These are phyloP conservation scores for Coffea eugenioides DNA, from an alignment of 257 asterid species.

Conservation along the genomic window DNA sequence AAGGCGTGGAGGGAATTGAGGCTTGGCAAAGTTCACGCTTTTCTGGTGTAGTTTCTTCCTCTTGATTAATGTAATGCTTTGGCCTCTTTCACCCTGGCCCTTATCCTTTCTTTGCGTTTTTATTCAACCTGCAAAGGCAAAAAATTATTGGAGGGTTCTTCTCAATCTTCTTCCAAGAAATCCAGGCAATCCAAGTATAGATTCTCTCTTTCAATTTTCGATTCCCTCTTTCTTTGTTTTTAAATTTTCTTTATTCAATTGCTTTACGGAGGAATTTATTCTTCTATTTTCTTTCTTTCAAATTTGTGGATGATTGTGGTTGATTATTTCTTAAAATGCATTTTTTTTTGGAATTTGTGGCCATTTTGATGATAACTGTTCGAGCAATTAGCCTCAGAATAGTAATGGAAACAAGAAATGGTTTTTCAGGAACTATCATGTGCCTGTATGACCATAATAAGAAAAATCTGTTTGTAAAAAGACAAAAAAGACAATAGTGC, in stretches of 20 bases:
- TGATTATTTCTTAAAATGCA: neutral
- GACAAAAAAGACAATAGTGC: too few species aligned
- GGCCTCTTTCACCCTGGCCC: neutral
- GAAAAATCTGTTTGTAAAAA: neutral
- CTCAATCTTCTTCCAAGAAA: slow-evolving; percentile 28
- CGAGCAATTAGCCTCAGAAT: neutral
- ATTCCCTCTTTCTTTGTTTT: neutral
- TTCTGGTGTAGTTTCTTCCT: slow-evolving; percentile 52
- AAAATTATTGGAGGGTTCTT: slow-evolving; percentile 15
- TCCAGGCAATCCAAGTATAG: slow-evolving; percentile 41
- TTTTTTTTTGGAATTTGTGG: neutral
- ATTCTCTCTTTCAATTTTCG: neutral
- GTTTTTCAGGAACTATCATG: neutral
- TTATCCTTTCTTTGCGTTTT: neutral
- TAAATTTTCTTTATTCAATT: too few species aligned
- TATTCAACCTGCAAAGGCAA: neutral
- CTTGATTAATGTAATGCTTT: slow-evolving; percentile 24
- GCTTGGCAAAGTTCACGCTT: slow-evolving; percentile 81
- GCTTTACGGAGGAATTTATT: neutral
- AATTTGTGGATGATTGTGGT: too few species aligned
- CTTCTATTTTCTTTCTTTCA: neutral
- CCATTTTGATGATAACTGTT: neutral
- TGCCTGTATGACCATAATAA: neutral
- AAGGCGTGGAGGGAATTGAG: slow-evolving; percentile 84
- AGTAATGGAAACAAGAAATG: neutral